These are phyloP conservation scores for Jatropha multifida DNA, from an alignment of 441 rosid species.

Conservation along the genomic window DNA sequence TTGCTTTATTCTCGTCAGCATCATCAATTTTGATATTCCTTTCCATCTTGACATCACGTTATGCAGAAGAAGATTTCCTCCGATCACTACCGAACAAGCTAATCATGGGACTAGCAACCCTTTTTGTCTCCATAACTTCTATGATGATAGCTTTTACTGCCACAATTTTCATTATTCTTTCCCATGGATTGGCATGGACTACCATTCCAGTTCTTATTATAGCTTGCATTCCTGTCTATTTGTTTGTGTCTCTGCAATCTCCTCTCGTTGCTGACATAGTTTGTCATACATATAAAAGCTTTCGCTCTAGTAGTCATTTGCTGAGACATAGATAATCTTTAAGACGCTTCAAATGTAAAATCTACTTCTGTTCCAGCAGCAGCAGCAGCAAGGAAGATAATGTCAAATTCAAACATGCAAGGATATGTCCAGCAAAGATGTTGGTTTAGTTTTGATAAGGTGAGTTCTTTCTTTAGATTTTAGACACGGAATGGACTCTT, in stretches of 20 bases:
- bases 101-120: constrained; percentile 45
- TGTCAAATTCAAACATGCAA: not conserved
- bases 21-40: constrained; percentile 47
- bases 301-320: constrained; percentile 1
- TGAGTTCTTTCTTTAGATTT: not conserved
- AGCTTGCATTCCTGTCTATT: constrained; percentile 40
- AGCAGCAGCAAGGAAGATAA: not conserved
- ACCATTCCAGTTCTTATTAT: constrained; percentile 30
- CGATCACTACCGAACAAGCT: constrained; percentile 40
- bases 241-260: constrained; percentile 45
- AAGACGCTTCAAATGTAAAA: not conserved
- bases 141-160: constrained; percentile 56
- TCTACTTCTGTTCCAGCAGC: not conserved
- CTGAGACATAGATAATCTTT: not conserved
- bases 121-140: constrained; percentile 46
- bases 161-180: constrained; percentile 39
- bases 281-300: not conserved
- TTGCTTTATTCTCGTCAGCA: constrained; percentile 40
- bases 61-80: constrained; percentile 49
- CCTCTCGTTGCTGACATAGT: constrained; percentile 42
- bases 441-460: not conserved
- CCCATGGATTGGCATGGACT: constrained; percentile 31
- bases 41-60: constrained; percentile 47
- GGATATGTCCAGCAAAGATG: not conserved
- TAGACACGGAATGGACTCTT: not conserved